Percentiles rank a stretch among this genome's conserved stretches.
These are phyloP conservation scores for Candida andamanensis DNA, from an alignment of 805 yeast species.

Conservation along the genomic window DNA sequence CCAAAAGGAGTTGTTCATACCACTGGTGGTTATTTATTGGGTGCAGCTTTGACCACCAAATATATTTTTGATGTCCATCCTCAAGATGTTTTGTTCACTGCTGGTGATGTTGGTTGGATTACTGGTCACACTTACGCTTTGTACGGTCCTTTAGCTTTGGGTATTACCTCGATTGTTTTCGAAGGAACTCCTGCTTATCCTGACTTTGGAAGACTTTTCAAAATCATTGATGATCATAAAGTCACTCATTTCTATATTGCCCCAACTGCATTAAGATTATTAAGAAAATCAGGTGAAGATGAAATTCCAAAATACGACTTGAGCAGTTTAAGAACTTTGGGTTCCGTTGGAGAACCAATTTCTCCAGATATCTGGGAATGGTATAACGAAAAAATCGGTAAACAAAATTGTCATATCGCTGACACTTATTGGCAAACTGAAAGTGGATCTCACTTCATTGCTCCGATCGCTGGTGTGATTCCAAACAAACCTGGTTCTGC, in stretches of 20 bases:
- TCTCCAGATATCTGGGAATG: slow-evolving; percentile 86
- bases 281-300: slow-evolving; percentile 68
- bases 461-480: slow-evolving; percentile 70
- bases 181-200: slow-evolving; percentile 90
- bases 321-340: slow-evolving; percentile 61
- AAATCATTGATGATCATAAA: slow-evolving; percentile 63
- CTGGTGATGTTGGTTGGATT: slow-evolving; percentile 91
- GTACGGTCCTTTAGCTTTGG: slow-evolving; percentile 73
- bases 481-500: slow-evolving; percentile 87
- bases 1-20: slow-evolving; percentile 85
- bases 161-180: slow-evolving; percentile 74
- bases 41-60: slow-evolving; percentile 68
- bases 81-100: slow-evolving; percentile 73
- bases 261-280: slow-evolving; percentile 74
- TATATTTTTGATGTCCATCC: slow-evolving; percentile 73
- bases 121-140: slow-evolving; percentile 83
- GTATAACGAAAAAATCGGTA: slow-evolving; percentile 71
- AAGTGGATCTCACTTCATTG: slow-evolving; percentile 73
- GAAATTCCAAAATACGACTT: slow-evolving; percentile 59
- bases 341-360: slow-evolving; percentile 85
- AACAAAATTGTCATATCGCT: slow-evolving; percentile 62
- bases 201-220: slow-evolving; percentile 74
- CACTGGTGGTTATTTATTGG: slow-evolving; percentile 74
- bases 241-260: slow-evolving; percentile 81
- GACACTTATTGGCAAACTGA: slow-evolving; percentile 93